Evolutionary conservation across 352 stramenopile genomes (phyloP).

Genomic region (Pseudoperonospora humuli): DNA sequence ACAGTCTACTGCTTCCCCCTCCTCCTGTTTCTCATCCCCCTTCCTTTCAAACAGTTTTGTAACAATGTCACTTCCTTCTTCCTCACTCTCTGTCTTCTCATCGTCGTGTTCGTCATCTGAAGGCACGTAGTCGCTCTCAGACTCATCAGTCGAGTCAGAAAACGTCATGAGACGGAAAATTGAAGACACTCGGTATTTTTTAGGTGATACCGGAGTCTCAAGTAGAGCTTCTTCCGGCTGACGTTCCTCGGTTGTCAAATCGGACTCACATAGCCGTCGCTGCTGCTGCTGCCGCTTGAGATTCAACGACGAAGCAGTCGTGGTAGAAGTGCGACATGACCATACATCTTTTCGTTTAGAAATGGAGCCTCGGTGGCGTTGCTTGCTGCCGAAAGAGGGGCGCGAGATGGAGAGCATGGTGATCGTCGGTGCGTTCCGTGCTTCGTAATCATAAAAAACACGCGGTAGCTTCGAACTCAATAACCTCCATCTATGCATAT

Average conservation of each 20-base stretch:
- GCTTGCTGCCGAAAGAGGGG: not conserved
- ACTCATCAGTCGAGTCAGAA: constrained; percentile 15
- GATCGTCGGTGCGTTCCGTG: not conserved
- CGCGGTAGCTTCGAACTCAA: no score
- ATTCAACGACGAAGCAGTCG: not conserved
- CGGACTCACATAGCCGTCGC: not conserved
- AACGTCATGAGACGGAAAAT: constrained; percentile 18
- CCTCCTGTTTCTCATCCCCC: not conserved
- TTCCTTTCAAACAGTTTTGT: constrained; percentile 6
- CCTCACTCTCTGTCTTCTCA: constrained; percentile 12
- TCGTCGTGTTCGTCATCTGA: constrained; percentile 23
- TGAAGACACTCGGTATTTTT: not conserved
- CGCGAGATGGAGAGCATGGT: constrained; percentile 17
- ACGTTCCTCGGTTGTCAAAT: not conserved
- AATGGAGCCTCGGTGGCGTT: not conserved
- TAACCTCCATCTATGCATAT: no score
- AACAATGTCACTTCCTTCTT: constrained; percentile 15
- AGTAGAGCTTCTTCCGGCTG: constrained; percentile 1
- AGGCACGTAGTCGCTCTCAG: constrained; percentile 24
- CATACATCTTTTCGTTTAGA: constrained; percentile 12
- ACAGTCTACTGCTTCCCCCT: constrained; percentile 7
- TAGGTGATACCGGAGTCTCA: not conserved
- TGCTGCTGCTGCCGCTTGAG: constrained; percentile 11
- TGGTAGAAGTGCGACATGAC: not conserved
- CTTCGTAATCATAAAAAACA: no score